A percentile compares a stretch with the other conserved stretches of the same genome.
These are phyloP conservation scores for Drosera spatulata DNA, from an alignment of 179 eudicot genomes.

Conservation along the genomic window DNA sequence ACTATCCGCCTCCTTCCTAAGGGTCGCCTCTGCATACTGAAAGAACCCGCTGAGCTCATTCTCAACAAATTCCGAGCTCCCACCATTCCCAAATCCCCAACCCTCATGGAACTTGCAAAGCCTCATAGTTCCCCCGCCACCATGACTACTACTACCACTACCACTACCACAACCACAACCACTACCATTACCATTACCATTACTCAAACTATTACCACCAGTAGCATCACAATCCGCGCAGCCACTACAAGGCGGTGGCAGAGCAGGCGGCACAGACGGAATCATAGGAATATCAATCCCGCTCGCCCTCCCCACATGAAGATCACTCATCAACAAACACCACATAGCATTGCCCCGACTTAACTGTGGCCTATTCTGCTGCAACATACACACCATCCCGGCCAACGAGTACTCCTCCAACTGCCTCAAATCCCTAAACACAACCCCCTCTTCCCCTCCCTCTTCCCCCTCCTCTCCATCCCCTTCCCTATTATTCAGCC, in stretches of 20 bases:
- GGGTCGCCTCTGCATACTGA: constrained; percentile 31
- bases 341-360: constrained; percentile 96
- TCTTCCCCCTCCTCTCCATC: constrained; percentile 14
- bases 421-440: constrained; percentile 70
- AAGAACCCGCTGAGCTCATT: constrained; percentile 41
- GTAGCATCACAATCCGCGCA: no score
- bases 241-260: no score
- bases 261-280: constrained; percentile 15
- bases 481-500: constrained; percentile 46
- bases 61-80: constrained; percentile 41
- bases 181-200: constrained; percentile 20
- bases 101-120: constrained; percentile 78
- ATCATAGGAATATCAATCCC: constrained; percentile 70
- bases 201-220: constrained; percentile 7
- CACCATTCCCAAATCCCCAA: constrained; percentile 77
- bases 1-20: constrained; percentile 71
- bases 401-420: constrained; percentile 86
- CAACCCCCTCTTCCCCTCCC: constrained; percentile 39
- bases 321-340: constrained; percentile 95
- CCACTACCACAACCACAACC: constrained; percentile 34
- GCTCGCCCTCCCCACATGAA: constrained; percentile 86
- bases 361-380: constrained; percentile 72
- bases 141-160: constrained; percentile 28
- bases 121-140: constrained; percentile 45
- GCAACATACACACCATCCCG: constrained; percentile 84